Percentiles rank a stretch among this genome's conserved stretches.
phyloP scores from a whole-genome alignment of 73 alveolate species.

The Uronychia setigera region DNA sequence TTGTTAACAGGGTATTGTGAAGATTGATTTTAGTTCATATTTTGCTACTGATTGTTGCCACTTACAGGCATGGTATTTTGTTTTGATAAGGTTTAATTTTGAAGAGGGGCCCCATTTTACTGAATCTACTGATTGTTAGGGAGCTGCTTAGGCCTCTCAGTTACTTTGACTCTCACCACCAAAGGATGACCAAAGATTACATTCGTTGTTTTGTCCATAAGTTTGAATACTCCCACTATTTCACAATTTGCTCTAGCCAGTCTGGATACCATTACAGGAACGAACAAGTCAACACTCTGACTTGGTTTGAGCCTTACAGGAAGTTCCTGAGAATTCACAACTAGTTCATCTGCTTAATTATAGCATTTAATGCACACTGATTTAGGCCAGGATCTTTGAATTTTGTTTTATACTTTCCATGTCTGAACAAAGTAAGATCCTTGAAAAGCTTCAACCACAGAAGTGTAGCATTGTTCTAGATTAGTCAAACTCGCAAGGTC shows the following conservation, averaged over 20 bases:
- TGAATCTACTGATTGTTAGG: too few relatives aligned
- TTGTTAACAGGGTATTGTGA: too few relatives aligned
- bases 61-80: too few relatives aligned
- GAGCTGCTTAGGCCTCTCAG: too few relatives aligned
- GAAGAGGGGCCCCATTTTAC: too few relatives aligned
- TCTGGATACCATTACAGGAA: background rate
- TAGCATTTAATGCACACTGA: background rate
- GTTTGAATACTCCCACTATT: background rate
- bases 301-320: background rate
- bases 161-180: background rate
- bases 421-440: background rate
- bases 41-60: too few relatives aligned
- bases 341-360: background rate
- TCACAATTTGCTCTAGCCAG: background rate
- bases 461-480: background rate
- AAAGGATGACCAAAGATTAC: background rate
- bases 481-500: background rate
- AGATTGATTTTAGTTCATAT: too few relatives aligned
- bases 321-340: background rate
- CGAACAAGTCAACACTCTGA: background rate
- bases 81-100: too few relatives aligned
- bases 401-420: background rate
- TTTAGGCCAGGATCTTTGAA: background rate
- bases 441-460: background rate
- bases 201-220: background rate